Evolutionary conservation across 768 basidiomycete genomes (phyloP), one percentile per base, ranked within the genome.

Genomic region (Clathrus columnatus): DNA sequence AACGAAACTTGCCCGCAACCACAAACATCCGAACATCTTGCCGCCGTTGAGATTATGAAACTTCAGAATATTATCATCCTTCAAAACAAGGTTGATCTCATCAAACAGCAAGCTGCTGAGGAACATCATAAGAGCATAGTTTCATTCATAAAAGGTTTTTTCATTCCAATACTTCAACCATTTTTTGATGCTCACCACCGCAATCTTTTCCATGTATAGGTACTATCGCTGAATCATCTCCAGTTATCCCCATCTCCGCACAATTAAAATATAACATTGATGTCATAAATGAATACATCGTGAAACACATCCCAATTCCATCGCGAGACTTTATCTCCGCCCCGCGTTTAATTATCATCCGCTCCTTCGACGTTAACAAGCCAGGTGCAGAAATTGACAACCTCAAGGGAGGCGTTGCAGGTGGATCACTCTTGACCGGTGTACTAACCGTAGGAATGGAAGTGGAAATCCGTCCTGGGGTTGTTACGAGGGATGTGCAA

Each of bases 1-100:
- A 99, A 99, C 72, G 96, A 99, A 77, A 91, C 92, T 2, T 98
- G 96, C 69, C 96, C 95, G 1, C 96, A 99, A 67, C 96, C 96
- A 1, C 96, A 99, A 71, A 99, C 96, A 20, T 93, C 91, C 8
- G 96, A 98, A 71, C 96, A 99, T 78, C 75, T 99, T 54, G 95
- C 96, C 27, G 96, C 96, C 5, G 91, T 99, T 45, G 95, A 98
- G 70, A 98, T 99, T 72, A 98, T 99, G 93, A 96, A 96, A 72
- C 78, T 98, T 58, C 83, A 97, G 67, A 85, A 98, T 67, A 94
- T 99, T 65, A 92, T 98, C 70, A 97, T 98, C 61, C 75, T 98
- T 28, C 95, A 98, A 68, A 98, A 97, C 73, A 99, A 99, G 75
- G 95, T 98, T 61, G 96, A 98, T 75, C 69, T 99, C 61, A 97